Conservation (phyloP, 2,329 filamentous ascomycete genomes). For the Xylaria sp. region DNA sequence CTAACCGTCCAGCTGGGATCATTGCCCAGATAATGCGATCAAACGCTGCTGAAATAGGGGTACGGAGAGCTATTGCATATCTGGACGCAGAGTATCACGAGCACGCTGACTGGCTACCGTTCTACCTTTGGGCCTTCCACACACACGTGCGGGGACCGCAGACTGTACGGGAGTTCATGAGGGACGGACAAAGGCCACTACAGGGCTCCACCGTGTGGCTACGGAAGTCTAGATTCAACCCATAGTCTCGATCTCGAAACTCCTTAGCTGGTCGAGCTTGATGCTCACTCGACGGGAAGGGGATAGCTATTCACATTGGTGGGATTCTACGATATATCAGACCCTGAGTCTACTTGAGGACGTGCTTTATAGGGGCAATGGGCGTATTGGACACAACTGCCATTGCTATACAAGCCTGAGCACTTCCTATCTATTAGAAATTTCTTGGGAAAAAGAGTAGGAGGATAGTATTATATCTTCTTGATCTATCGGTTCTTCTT, state of each 20-base stretch:
- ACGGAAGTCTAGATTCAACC: background rate
- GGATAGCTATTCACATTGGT: too few species aligned
- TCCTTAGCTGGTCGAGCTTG: too few species aligned
- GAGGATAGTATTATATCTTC: too few species aligned
- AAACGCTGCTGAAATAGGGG: too few species aligned
- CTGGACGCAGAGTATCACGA: background rate
- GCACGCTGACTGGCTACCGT: background rate
- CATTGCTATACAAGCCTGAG: too few species aligned
- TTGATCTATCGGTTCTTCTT: background rate
- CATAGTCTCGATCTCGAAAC: background rate
- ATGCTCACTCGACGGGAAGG: background rate
- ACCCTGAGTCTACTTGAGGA: too few species aligned
- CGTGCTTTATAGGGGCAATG: too few species aligned
- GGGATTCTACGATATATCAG: too few species aligned
- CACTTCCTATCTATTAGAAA: too few species aligned
- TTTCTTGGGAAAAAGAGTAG: too few species aligned
- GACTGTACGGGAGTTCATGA: background rate
- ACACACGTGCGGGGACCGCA: too few species aligned
- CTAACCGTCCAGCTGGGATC: background rate
- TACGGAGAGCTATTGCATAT: background rate
- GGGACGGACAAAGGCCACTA: background rate
- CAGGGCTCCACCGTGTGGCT: background rate
- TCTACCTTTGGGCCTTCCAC: background rate
- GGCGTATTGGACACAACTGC: too few species aligned
- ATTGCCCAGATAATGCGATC: background rate